Base-by-base conservation (phyloP, 768 basidiomycete species). In the Rhizopogon sp. region DNA sequence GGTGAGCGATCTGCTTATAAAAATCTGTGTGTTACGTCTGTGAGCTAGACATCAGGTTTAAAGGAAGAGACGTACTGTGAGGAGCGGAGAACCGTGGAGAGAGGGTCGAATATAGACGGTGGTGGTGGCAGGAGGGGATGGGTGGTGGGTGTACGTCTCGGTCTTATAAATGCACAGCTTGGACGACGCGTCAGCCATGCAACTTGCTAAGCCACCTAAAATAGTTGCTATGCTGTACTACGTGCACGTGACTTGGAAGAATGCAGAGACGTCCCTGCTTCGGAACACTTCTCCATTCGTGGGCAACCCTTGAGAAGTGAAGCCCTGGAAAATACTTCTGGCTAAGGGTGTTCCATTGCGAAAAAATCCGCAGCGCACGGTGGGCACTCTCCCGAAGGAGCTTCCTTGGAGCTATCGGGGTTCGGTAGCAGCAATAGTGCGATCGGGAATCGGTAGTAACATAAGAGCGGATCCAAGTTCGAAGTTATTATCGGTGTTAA, bases 121-220 rank as follows among this genome's bases (percentile, higher is more conserved):
- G 43, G 33, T 41, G 33, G 25, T 29, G 47, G 37, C 47, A 39
- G 43, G 46, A 57, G 44, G 46, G 35, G 39, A 47, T 29, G 33
- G 35, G 22, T 22, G 17, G 45, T 35, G 17, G 6, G 28, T 39
- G 49, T 37, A 22, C 42, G 54, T 43, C 43, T 43, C 11, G 45
- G 52, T 57, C 57, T 65, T 69, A 67, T 62, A 70, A 58, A 57
- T 17, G 50, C 66, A 68, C 66, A 63, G 67, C 66, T 55, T 52
- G 56, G 45, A 53, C 53, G 69, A 68, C 68, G 67, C 69, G 69
- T 68, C 68, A 68, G 58, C 68, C 60, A 49, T 49, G 47, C 39
- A 47, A 35, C 46, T 33, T 42, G 50, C 51, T 52, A 28, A 47
- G 51, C 47, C 33, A 35, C 47, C 47, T 16, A 25, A 49, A 37